Percentiles rank a stretch among this genome's conserved stretches.
These are phyloP conservation scores for Seiridium unicorne DNA, from an alignment of 2,329 filamentous ascomycete genomes.

Conservation along the genomic window DNA sequence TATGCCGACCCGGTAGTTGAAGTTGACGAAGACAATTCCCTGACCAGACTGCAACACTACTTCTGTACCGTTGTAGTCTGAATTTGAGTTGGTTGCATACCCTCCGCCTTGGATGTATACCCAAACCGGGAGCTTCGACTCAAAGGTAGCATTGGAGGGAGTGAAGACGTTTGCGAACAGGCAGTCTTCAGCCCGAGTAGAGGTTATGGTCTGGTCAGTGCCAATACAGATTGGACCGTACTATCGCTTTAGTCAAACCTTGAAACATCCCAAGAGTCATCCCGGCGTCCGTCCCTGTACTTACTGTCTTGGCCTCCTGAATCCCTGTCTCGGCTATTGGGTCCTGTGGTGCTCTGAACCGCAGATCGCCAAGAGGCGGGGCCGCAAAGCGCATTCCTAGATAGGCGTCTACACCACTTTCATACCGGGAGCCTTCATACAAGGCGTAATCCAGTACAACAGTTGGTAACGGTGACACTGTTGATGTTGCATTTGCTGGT, in stretches of 20 bases:
- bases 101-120: constrained; percentile 55
- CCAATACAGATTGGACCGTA: constrained; percentile 9
- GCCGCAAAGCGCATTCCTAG: constrained; percentile 9
- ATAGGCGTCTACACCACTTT: constrained; percentile 7
- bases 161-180: constrained; percentile 63
- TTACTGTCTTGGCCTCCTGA: not conserved
- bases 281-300: not conserved
- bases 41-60: constrained; percentile 48
- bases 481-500: not conserved
- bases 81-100: constrained; percentile 44
- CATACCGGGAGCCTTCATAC: not conserved
- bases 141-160: constrained; percentile 44
- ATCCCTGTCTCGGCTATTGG: not conserved
- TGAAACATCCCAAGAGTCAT: not conserved
- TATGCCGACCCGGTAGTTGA: constrained; percentile 72
- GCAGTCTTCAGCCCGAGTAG: constrained; percentile 54
- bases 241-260: not conserved
- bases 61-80: constrained; percentile 56
- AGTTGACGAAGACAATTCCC: constrained; percentile 16
- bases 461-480: not conserved
- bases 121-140: constrained; percentile 58
- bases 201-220: constrained; percentile 2
- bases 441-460: not conserved
- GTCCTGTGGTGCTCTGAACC: constrained; percentile 7
- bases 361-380: not conserved